Conservation (phyloP, 306 rosid genomes). For the Lathyrus sativus region DNA sequence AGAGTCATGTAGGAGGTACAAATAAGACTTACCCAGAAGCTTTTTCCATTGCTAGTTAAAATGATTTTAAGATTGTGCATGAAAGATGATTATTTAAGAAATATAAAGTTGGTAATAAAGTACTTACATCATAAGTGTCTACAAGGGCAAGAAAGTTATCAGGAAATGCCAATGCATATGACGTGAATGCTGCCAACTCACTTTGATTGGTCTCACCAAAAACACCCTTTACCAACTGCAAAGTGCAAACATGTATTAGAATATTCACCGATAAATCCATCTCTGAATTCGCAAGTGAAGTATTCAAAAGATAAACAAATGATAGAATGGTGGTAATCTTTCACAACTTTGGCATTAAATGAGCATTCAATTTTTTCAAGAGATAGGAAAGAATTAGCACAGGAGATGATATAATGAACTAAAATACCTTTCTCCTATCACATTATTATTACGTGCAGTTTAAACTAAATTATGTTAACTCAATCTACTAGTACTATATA, state of each 20-base stretch:
- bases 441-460: neutral
- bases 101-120: conserved; percentile 23
- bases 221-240: conserved; percentile 74
- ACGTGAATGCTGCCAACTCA: conserved; percentile 92
- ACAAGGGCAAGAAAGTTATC: conserved; percentile 88
- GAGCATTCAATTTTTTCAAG: neutral
- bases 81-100: conserved; percentile 16
- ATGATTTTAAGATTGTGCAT: conserved; percentile 10
- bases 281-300: conserved; percentile 21
- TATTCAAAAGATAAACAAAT: conserved; percentile 1
- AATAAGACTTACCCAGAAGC: conserved; percentile 28
- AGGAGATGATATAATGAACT: neutral
- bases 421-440: conserved; percentile 13
- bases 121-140: conserved; percentile 94
- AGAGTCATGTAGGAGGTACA: conserved; percentile 21
- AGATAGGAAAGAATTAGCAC: conserved; percentile 1
- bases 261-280: conserved; percentile 29
- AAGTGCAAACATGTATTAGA: conserved; percentile 31
- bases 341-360: conserved; percentile 28
- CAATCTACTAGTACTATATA: neutral
- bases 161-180: conserved; percentile 98
- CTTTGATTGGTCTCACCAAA: conserved; percentile 97
- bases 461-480: conserved; percentile 6
- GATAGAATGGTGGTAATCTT: conserved; percentile 30
- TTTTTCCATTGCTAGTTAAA: conserved; percentile 28